Evolutionary conservation across 768 basidiomycete genomes (phyloP).

Genomic region (Boletus barrowsii): DNA sequence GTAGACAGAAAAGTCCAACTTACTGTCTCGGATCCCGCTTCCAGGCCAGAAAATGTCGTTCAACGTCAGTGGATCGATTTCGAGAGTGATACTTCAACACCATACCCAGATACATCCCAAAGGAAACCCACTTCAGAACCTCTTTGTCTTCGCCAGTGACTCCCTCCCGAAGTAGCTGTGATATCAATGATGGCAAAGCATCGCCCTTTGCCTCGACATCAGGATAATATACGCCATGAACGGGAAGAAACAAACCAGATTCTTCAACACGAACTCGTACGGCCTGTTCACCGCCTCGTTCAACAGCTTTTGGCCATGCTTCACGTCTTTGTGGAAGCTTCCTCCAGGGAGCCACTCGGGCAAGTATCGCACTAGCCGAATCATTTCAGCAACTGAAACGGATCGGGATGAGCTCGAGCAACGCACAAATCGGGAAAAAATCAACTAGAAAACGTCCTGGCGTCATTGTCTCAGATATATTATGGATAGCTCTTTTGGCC

Average conservation of each 20-base stretch:
- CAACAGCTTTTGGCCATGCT: not conserved
- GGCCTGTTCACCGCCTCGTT: not conserved
- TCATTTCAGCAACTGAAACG: not conserved
- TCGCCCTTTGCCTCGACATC: conserved; percentile 1
- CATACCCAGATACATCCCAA: conserved; percentile 13
- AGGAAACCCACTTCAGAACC: conserved; percentile 9
- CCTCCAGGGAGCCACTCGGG: conserved; percentile 17
- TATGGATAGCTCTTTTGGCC: conserved; percentile 20
- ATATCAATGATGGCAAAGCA: conserved; percentile 7
- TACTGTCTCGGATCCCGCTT: conserved; percentile 26
- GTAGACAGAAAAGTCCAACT: conserved; percentile 18
- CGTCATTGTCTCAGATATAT: conserved; percentile 2
- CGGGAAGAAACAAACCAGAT: conserved; percentile 7
- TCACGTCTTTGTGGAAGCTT: conserved; percentile 7
- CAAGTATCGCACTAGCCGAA: conserved; percentile 6
- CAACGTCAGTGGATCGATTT: not conserved
- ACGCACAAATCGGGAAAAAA: conserved; percentile 2
- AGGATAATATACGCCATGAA: not conserved
- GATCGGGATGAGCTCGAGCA: not conserved
- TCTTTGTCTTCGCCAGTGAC: conserved; percentile 4
- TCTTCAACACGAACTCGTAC: conserved; percentile 5
- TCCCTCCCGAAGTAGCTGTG: conserved; percentile 1
- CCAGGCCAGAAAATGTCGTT: not conserved
- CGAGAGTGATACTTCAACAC: not conserved
- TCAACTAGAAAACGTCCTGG: conserved; percentile 8